Evolutionary conservation across 192 early-diverging fungal genomes (phyloP).

Genomic region (Entomortierella beljakovae): DNA sequence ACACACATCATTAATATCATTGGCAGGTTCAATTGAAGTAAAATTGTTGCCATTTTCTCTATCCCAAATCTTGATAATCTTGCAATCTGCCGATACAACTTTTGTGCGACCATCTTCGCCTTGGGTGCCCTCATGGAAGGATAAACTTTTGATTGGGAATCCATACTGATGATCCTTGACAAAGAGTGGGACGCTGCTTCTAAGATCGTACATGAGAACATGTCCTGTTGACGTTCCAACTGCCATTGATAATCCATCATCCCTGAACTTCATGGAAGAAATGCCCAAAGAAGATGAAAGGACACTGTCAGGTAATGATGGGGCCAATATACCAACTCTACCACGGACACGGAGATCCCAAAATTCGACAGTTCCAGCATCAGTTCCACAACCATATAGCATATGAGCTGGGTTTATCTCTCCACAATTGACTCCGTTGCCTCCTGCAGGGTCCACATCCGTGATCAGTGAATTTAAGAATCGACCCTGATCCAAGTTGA

Average conservation of each 20-base stretch:
- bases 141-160: conserved; percentile 87
- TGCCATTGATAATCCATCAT: conserved; percentile 87
- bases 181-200: conserved; percentile 82
- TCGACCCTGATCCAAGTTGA: conserved; percentile 94
- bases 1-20: conserved; percentile 95
- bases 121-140: conserved; percentile 76
- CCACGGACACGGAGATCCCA: conserved; percentile 92
- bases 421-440: conserved; percentile 74
- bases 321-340: conserved; percentile 77
- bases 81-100: conserved; percentile 88
- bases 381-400: conserved; percentile 90
- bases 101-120: conserved; percentile 71
- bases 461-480: conserved; percentile 90
- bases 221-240: conserved; percentile 94
- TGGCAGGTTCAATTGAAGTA: conserved; percentile 91
- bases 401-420: conserved; percentile 93
- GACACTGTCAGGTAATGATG: conserved; percentile 58
- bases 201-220: conserved; percentile 93
- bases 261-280: conserved; percentile 82
- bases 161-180: conserved; percentile 99
- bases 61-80: conserved; percentile 96
- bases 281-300: conserved; percentile 44
- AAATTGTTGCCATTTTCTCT: conserved; percentile 84
- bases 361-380: conserved; percentile 91
- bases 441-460: conserved; percentile 63